Percentiles rank a stretch among this genome's conserved stretches.
Conservation (phyloP, 345 rosid species). For the Fremontodendron californicum region DNA sequence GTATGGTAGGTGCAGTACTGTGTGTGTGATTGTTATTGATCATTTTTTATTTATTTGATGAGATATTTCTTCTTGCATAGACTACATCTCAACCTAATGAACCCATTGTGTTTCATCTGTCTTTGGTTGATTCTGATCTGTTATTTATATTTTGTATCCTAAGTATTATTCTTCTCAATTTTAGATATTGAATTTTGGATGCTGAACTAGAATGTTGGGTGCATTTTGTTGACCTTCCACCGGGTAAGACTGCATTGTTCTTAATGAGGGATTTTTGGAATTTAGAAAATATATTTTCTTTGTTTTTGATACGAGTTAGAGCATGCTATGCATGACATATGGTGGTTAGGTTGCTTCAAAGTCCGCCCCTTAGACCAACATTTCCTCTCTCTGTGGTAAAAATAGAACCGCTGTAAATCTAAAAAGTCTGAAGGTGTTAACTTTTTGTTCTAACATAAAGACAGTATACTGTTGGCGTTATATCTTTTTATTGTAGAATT, state of each 20-base stretch:
- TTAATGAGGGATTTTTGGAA: not conserved
- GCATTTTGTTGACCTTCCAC: not conserved
- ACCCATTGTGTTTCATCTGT: not conserved
- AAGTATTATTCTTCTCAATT: not conserved
- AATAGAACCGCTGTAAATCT: not conserved
- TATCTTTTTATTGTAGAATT: not conserved
- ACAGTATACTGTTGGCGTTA: not conserved
- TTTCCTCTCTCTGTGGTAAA: not conserved
- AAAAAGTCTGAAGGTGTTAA: not conserved
- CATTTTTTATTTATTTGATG: not conserved
- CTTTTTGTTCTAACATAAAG: not conserved
- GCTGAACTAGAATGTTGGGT: not conserved
- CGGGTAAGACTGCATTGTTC: conserved; percentile 1
- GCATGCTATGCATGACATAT: not conserved
- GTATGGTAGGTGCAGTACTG: not conserved
- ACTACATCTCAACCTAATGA: not conserved
- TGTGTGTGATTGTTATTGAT: not conserved
- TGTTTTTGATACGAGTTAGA: not conserved
- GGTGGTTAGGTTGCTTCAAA: not conserved
- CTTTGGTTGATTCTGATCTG: not conserved
- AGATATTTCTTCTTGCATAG: not conserved
- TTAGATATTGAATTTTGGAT: conserved; percentile 1
- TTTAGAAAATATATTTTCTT: not conserved
- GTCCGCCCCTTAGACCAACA: not conserved
- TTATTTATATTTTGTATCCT: not conserved